Evolutionary conservation across 768 basidiomycete genomes (phyloP), one percentile per base, ranked within the genome.

Genomic region (Boletus insuetus): DNA sequence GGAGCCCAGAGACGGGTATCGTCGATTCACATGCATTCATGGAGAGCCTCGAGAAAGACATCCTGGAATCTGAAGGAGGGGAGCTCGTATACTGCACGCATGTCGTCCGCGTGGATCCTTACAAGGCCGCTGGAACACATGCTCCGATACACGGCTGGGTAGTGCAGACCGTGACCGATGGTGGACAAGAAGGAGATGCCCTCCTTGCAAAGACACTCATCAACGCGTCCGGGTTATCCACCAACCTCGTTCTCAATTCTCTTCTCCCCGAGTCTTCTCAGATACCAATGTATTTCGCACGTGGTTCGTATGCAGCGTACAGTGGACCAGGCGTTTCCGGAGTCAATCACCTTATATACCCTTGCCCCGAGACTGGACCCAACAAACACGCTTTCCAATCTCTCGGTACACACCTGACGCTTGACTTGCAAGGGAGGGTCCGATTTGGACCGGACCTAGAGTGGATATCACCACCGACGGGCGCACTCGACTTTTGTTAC

Each of bases 371-470:
- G 50, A 81, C 78, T 11, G 82, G 80, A 10, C 75, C 75, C 38
- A 79, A 77, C 54, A 77, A 74, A 4, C 80, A 87, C 49, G 79
- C 83, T 8, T 90, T 96, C 66, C 86, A 91, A 56, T 89, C 90
- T 4, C 78, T 98, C 8, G 96, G 97, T 4, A 95, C 94, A 12
- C 97, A 98, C 73, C 77, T 98, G 24, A 94, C 93, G 26, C 73
- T 98, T 41, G 92, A 94, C 69, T 66, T 98, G 57, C 80, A 87
- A 46, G 89, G 91, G 0, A 87, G 89, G 57, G 80, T 98, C 49
- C 82, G 84, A 31, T 98, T 98, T 70, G 96, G 96, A 0, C 96
- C 96, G 6, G 93, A 98, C 65, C 78, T 97, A 16, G 88, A 97
- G 67, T 92, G 91, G 89, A 77, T 97, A 61, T 75, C 79, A 3